phyloP scores from a whole-genome alignment of 148 eudicot genomes.

The Rhododendron henanense region DNA sequence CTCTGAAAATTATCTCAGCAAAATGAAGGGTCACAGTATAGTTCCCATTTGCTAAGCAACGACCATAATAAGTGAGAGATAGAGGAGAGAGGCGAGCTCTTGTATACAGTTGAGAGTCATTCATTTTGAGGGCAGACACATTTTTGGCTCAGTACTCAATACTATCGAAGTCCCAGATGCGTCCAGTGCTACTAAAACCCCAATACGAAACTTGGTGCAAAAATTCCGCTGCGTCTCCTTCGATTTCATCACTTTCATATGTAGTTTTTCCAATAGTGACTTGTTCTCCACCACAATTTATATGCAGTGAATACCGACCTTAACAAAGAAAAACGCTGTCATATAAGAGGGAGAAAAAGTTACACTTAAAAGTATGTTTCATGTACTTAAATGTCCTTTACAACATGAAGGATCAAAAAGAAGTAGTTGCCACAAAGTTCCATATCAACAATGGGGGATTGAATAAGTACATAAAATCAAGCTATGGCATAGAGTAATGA shows the following conservation, averaged over 20 bases:
- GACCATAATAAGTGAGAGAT: constrained; percentile 62
- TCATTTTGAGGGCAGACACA: background rate
- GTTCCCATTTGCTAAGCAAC: constrained; percentile 63
- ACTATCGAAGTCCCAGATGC: constrained; percentile 14
- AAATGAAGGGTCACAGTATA: constrained; percentile 59
- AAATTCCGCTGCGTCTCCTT: constrained; percentile 42
- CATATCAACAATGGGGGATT: background rate
- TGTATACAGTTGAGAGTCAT: constrained; percentile 35
- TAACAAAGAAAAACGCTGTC: constrained; percentile 5
- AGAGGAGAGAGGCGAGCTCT: constrained; percentile 58
- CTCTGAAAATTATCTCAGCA: constrained; percentile 50
- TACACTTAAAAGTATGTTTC: background rate
- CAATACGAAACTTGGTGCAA: constrained; percentile 28
- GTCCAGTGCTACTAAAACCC: constrained; percentile 66
- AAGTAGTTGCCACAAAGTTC: no score
- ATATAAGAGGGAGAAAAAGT: background rate
- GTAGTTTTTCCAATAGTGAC: constrained; percentile 25
- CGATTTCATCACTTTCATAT: constrained; percentile 42
- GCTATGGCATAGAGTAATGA: background rate
- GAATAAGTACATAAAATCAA: background rate
- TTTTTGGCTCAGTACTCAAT: background rate
- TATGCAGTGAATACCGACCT: constrained; percentile 45
- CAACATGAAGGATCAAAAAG: no score
- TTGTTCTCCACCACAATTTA: constrained; percentile 57
- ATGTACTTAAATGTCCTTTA: background rate